Evolutionary conservation across 2,329 filamentous ascomycete species (phyloP).

Genomic region (Claviceps maximensis): DNA sequence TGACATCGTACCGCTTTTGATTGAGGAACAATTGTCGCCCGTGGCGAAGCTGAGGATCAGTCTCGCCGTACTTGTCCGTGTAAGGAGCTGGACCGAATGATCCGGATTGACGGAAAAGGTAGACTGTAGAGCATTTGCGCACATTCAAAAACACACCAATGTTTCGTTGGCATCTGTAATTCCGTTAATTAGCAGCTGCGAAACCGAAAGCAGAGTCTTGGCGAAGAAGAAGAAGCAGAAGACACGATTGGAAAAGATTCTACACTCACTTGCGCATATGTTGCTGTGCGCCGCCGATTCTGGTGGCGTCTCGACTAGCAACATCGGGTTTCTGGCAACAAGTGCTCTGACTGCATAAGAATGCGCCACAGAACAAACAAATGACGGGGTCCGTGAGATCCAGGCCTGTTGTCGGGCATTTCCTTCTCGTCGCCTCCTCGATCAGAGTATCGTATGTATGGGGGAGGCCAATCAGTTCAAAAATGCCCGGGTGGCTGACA

Average conservation of each 20-base stretch:
- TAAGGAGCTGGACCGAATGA: slow-evolving; percentile 84
- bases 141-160: slow-evolving; percentile 95
- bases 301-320: slow-evolving; percentile 25
- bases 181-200: not conserved
- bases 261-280: slow-evolving; percentile 67
- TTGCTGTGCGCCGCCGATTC: slow-evolving; percentile 75
- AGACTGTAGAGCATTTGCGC: slow-evolving; percentile 85
- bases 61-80: slow-evolving; percentile 90
- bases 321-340: slow-evolving; percentile 65
- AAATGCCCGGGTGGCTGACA: slow-evolving; percentile 74
- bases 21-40: slow-evolving; percentile 85
- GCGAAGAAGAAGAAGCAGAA: not conserved
- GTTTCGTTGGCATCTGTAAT: slow-evolving; percentile 64
- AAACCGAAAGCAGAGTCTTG: not conserved
- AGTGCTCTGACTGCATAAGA: slow-evolving; percentile 87
- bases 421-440: slow-evolving; percentile 73
- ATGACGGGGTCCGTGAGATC: slow-evolving; percentile 83
- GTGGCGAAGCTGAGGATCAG: slow-evolving; percentile 78
- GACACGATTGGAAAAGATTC: not conserved
- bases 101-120: slow-evolving; percentile 69
- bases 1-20: slow-evolving; percentile 82
- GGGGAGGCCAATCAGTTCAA: slow-evolving; percentile 83
- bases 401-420: slow-evolving; percentile 81
- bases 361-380: slow-evolving; percentile 90
- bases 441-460: slow-evolving; percentile 87